Percentiles rank a stretch among this genome's conserved stretches.
phyloP scores from a whole-genome alignment of 2,329 filamentous ascomycete genomes.

The Blumeria graminis region DNA sequence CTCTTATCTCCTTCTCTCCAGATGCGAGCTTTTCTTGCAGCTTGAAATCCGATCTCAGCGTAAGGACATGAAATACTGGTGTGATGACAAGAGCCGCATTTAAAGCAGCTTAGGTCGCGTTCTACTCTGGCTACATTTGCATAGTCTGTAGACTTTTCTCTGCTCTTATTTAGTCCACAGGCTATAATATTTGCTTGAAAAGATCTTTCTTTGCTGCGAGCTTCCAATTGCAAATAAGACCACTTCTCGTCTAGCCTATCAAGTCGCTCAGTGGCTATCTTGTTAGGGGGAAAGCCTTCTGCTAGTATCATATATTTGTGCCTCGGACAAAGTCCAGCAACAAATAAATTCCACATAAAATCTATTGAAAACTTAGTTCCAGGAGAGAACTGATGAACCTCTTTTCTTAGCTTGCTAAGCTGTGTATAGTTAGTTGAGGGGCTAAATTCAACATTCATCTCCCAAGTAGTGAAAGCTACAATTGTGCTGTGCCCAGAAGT shows the following conservation, averaged over 20 bases:
- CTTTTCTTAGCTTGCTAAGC: not conserved
- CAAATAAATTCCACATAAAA: conserved; percentile 1
- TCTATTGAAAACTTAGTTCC: not conserved
- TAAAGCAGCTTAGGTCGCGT: no score
- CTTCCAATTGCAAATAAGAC: no score
- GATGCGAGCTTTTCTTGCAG: not conserved
- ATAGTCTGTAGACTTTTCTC: no score
- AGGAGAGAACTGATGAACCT: not conserved
- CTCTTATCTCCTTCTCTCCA: not conserved
- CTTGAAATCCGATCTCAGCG: not conserved
- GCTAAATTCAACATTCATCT: not conserved
- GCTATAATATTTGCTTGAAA: no score
- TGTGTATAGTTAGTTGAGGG: not conserved
- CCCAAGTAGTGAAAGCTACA: not conserved
- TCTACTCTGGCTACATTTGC: no score
- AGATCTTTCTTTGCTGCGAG: no score
- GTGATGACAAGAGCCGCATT: no score
- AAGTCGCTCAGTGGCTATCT: conserved; percentile 21
- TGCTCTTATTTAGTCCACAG: no score
- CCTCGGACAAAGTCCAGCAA: not conserved
- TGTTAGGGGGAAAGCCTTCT: conserved; percentile 62
- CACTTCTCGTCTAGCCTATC: not conserved
- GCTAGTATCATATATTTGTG: not conserved
- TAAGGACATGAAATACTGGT: no score
- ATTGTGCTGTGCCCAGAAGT: not conserved